These are phyloP conservation scores for Penicillium sp. DNA, from an alignment of 2,329 filamentous ascomycete species.

Conservation along the genomic window DNA sequence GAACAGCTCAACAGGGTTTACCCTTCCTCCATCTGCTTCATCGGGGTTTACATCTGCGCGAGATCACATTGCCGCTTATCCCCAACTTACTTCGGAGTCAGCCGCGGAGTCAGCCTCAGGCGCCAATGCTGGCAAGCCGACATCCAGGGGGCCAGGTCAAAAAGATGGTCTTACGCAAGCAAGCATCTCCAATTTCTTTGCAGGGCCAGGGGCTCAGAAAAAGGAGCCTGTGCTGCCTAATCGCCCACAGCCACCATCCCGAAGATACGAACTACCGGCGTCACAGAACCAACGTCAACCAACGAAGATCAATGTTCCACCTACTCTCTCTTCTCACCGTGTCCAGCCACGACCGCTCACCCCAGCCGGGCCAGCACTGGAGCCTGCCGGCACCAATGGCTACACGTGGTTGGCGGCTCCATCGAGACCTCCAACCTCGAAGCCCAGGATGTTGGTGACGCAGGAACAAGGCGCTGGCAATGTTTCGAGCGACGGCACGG, in stretches of 20 bases:
- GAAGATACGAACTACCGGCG: slow-evolving; percentile 10
- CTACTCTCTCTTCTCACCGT: slow-evolving; percentile 30
- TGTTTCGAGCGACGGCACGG: slow-evolving; percentile 6
- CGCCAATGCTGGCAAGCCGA: slow-evolving; percentile 22
- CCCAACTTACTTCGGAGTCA: slow-evolving; percentile 16
- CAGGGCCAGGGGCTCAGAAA: slow-evolving; percentile 25
- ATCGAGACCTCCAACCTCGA: slow-evolving; percentile 22
- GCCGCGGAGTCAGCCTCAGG: slow-evolving; percentile 23
- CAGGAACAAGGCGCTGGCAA: slow-evolving; percentile 12
- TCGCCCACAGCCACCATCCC: slow-evolving; percentile 9
- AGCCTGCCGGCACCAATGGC: slow-evolving; percentile 31
- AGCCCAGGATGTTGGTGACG: slow-evolving; percentile 17
- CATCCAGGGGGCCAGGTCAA: slow-evolving; percentile 33
- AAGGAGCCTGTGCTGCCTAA: slow-evolving; percentile 8
- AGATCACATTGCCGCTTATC: slow-evolving; percentile 50
- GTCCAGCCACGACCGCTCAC: slow-evolving; percentile 34
- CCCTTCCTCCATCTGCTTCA: slow-evolving; percentile 43
- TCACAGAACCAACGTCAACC: slow-evolving; percentile 12
- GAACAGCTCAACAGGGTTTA: slow-evolving; percentile 50
- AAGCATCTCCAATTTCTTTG: slow-evolving; percentile 56
- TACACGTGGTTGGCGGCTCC: slow-evolving; percentile 40
- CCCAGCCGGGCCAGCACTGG: slow-evolving; percentile 35
- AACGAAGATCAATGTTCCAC: slow-evolving; percentile 18
- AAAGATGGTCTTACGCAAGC: slow-evolving; percentile 51
- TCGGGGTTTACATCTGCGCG: slow-evolving; percentile 66